Conservation (phyloP, 768 basidiomycete genomes). For the Suillus occidentalis region DNA sequence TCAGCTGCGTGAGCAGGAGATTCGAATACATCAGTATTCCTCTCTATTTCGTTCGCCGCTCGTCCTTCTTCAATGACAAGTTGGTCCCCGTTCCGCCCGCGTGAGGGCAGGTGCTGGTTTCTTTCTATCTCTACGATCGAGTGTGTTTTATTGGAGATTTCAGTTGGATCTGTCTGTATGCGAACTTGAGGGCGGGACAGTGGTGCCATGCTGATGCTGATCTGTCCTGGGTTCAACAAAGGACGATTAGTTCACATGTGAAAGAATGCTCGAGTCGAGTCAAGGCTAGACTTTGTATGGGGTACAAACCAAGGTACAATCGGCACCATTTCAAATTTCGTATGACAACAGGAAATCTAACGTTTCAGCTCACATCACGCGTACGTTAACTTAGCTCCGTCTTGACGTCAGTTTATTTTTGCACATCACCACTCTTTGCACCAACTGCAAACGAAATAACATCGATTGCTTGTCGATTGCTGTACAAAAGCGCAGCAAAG, state of each 20-base stretch:
- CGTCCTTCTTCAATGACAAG: background rate
- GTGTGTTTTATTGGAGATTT: too few relatives aligned
- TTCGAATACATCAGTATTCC: background rate
- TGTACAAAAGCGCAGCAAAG: background rate
- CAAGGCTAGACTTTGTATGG: too few relatives aligned
- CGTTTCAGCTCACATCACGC: too few relatives aligned
- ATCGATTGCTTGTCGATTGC: too few relatives aligned
- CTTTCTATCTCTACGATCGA: background rate
- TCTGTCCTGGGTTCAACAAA: background rate
- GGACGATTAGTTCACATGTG: background rate
- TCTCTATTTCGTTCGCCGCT: background rate
- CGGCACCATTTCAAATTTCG: background rate
- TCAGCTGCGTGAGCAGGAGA: background rate
- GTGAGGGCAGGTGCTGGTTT: background rate
- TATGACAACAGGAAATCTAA: too few relatives aligned
- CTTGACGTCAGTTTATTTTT: too few relatives aligned
- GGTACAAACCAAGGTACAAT: background rate
- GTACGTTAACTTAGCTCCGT: too few relatives aligned
- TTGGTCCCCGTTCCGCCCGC: background rate
- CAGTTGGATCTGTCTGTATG: background rate
- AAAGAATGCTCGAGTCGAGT: background rate
- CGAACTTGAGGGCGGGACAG: constrained; percentile 2
- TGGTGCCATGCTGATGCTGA: background rate
- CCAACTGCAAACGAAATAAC: too few relatives aligned
- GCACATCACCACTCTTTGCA: too few relatives aligned